Evolutionary conservation across 164 flowering plant species (phyloP), one percentile per base, ranked within the genome.

Genomic region (Malania oleifera): DNA sequence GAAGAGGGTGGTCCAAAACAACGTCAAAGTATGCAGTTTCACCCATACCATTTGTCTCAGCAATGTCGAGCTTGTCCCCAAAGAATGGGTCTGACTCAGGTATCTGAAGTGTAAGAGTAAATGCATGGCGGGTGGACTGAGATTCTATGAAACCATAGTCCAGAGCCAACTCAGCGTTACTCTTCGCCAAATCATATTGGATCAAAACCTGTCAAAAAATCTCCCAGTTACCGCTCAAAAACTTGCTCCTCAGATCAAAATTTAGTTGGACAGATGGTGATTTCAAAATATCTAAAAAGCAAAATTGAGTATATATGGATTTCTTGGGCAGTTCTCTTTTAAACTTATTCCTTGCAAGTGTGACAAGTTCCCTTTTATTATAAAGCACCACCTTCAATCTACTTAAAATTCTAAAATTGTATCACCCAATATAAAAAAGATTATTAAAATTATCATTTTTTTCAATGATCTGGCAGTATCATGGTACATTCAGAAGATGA

Each of bases 1-100:
- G 98, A 61, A 93, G 89, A 64, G 86, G 45, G 10, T 60, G 70
- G 19, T 78, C 92, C 61, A 80, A 54, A 24, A 80, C 65, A 18
- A 93, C 75, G 71, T 93, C 96, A 37, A 93, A 93, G 58, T 82
- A 82, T 28, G 90, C 95, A 64, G 82, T 72, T 72, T 82, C 81
- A 10, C 82, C 81, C 31, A 82, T 59, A 29, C 92, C 95, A 68
- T 87, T 89, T 22, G 79, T 35, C 77, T 93, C 97, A 2, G 95
- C 97, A 59, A 93, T 86, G 67, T 89, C 96, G 56, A 89, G 83
- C 75, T 92, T 92, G 77, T 92, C 97, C 25, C 72, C 90, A 45
- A 65, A 79, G 70, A 87, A 87, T 2, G 82, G 82, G 62, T 89
- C 96, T 29, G 96, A 82, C 54, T 86, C 89, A 10, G 96, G 57